Conservation (phyloP, 2,329 filamentous ascomycete genomes). For the Myriosclerotinia curreyana region DNA sequence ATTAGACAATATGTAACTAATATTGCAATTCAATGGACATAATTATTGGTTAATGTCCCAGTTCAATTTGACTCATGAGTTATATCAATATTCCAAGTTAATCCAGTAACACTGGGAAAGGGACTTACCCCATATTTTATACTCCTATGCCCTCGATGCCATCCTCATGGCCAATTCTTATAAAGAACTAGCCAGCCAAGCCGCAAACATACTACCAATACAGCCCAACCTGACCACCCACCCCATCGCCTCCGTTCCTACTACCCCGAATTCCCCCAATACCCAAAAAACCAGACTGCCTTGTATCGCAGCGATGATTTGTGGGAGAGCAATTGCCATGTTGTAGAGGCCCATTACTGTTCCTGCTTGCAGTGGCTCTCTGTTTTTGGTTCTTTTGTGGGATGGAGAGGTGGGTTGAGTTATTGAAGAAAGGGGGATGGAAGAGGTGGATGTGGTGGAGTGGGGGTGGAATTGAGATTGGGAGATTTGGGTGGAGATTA, state of each 20-base stretch:
- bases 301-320: constrained; percentile 18
- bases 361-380: constrained; percentile 12
- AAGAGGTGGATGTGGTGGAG: no score
- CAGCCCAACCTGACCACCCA: constrained; percentile 20
- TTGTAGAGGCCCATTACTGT: constrained; percentile 22
- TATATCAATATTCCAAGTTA: no score
- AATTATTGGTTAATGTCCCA: no score
- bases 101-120: no score
- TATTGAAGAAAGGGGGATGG: background rate
- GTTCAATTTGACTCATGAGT: no score
- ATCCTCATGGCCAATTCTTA: background rate
- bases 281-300: constrained; percentile 18
- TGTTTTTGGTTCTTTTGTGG: background rate
- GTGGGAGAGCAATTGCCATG: constrained; percentile 23
- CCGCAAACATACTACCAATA: constrained; percentile 9
- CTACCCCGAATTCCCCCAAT: background rate
- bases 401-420: background rate
- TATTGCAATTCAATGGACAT: no score
- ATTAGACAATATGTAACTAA: no score
- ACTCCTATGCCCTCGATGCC: background rate
- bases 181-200: constrained; percentile 7
- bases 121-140: no score
- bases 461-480: background rate
- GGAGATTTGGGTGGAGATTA: constrained; percentile 21
- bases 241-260: constrained; percentile 18